Base-by-base conservation (phyloP, 2,329 filamentous ascomycete species). In the Septoria petroselini region DNA sequence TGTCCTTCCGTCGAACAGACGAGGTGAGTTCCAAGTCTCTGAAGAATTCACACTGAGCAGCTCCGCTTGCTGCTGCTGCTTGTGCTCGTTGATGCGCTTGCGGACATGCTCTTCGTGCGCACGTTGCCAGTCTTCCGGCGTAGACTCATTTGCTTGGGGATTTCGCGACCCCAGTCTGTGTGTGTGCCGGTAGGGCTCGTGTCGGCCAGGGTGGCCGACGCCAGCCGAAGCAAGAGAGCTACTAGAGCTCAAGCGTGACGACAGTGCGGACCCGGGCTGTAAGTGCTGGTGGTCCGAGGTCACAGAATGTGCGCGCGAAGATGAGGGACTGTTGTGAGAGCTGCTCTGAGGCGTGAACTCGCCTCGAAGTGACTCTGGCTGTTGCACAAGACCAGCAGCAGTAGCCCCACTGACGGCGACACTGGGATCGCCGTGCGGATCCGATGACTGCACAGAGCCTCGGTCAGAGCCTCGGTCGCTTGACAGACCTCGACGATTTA, bases 401-500 rank as follows among this genome's bases (percentile, higher is more conserved):
- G 78, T 71, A 1, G 82, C 76, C 3, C 76, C 80, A 64, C 78
- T 86, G 19, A 88, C 61, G 3, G 79, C 80, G 2, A 89, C 75
- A 55, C 80, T 82, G 1, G 86, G 75, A 33, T 77, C 77, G 2
- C 78, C 79, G 52, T 85, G 83, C 57, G 84, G 82, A 62, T 88
- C 83, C 7, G 75, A 71, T 44, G 73, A 81, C 17, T 74, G 39
- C 17, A 85, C 83, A 2, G 71, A 79, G 58, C 57, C 77, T 37
- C 82, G 75, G 52, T 89, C 83, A 2, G 71, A 79, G 58, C 57
- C 77, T 34, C 82, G 75, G 52, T 89, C 85, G 5, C 82, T 80
- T 0, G 85, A 88, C 25, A 76, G 77, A 4, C 81, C 78, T 29
- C 84, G 76, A 9, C 52, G 60, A 29, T 71, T 66, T 17, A 70